Base-by-base conservation (phyloP, 139 green algal species). In the Nannochloris sp. region DNA sequence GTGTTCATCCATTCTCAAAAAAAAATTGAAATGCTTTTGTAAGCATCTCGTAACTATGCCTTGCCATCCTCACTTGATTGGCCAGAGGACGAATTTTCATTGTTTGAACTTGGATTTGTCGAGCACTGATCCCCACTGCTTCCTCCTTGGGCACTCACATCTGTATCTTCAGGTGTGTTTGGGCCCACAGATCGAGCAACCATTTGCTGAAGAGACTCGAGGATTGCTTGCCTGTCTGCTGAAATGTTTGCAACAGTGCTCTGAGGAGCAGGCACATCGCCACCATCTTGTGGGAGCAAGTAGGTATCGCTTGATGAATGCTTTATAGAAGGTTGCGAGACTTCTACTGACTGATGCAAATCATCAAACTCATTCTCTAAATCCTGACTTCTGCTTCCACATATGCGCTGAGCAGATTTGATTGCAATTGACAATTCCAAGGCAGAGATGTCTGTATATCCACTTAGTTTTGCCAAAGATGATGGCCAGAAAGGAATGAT, bases 401-500 rank as follows among this genome's bases (percentile, higher is more conserved):
- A 61, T 23, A 90, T 68, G 57, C 81, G 79, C 79, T 91, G 85
- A 8, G 85, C 82, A 5, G 81, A 71, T 48, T 86, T 84, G 49
- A 93, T 85, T 14, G 86, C 86, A 19, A 87, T 76, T 0, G 74
- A 76, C 8, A 92, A 73, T 76, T 91, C 85, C 0, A 83, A 81
- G 16, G 81, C 85, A 23, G 48, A 74, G 73, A 93, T 84, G 63
- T 93, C 86, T 36, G 73, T 55, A 57, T 92, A 93, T 3, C 81
- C 81, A 11, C 85, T 92, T 8, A 93, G 64, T 62, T 87, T 89
- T 21, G 86, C 81, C 44, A 93, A 75, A 73, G 85, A 86, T 54
- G 75, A 81, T 40, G 86, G 86, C 86, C 86, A 93, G 67, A 90
- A 93, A 21, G 86, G 86, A 48, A 93, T 86, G 29, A 86, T 74